Evolutionary conservation across 345 rosid species (phyloP), one percentile per base, ranked within the genome.

Genomic region (Odontarrhena argentea): DNA sequence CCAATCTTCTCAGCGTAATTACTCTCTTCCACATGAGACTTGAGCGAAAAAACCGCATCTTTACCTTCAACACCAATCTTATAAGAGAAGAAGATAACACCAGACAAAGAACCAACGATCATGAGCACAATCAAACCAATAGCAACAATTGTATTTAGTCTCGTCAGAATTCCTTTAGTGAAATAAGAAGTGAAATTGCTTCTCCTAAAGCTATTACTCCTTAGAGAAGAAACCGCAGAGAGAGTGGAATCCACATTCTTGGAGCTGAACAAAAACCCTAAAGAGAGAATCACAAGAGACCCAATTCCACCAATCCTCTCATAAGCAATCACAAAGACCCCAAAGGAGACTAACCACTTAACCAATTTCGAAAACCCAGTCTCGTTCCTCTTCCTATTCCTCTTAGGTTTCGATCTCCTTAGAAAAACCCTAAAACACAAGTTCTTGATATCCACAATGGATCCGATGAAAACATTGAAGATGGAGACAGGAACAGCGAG

Each of bases 41-140:
- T 93, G 52, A 88, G 32, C 2, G 96, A 88, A 51, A 82, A 82
- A 51, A 90, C 97, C 0, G 96, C 94, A 41, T 88, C 85, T 83
- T 93, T 93, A 24, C 97, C 99, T 75, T 94, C 99, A 25, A 91
- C 76, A 24, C 96, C 99, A 32, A 94, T 84, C 80, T 91, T 94
- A 67, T 94, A 94, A 0, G 99, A 94, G 79, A 87, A 94, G 70
- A 94, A 91, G 43, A 83, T 75, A 44, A 78, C 73, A 58, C 96
- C 97, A 44, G 76, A 78, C 73, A 85, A 78, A 14, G 75, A 87
- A 15, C 88, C 91, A 63, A 86, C 61, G 44, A 94, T 91, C 96
- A 94, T 88, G 26, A 77, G 83, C 35, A 86, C 74, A 70, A 94
- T 94, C 80, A 94, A 76, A 65, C 97, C 99, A 36, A 94, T 78